phyloP scores from a whole-genome alignment of 2,329 filamentous ascomycete genomes.

The Talaromyces sp. region DNA sequence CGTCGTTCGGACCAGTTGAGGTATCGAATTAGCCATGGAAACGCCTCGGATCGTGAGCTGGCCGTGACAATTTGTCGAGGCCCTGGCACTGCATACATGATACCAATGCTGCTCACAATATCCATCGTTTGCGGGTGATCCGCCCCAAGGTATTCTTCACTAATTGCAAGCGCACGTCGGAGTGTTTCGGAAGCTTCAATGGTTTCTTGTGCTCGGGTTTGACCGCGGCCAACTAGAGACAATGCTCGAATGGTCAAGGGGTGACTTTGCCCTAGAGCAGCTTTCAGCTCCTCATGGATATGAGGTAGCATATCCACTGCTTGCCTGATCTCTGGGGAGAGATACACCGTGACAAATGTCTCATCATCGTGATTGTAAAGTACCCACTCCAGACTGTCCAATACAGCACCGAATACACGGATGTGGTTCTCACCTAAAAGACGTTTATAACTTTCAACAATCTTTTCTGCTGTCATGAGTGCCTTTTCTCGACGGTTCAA shows the following conservation, averaged over 20 bases:
- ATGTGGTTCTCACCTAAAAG: conserved; percentile 34
- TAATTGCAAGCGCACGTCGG: conserved; percentile 31
- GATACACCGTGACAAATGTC: conserved; percentile 9
- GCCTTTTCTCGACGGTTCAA: conserved; percentile 28
- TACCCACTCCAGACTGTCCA: conserved; percentile 29
- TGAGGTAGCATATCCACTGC: conserved; percentile 19
- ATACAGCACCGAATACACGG: conserved; percentile 19
- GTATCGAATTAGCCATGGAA: conserved; percentile 34
- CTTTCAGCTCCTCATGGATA: conserved; percentile 25
- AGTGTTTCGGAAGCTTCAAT: conserved; percentile 31
- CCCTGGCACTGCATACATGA: conserved; percentile 31
- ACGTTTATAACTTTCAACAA: conserved; percentile 22
- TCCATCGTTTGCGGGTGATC: conserved; percentile 31
- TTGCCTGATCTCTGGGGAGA: conserved; percentile 17
- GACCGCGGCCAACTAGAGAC: conserved; percentile 24
- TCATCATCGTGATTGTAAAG: conserved; percentile 22
- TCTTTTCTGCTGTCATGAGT: conserved; percentile 24
- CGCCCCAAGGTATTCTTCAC: conserved; percentile 29
- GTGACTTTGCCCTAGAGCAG: conserved; percentile 24
- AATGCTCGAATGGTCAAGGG: conserved; percentile 29
- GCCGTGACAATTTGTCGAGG: background rate
- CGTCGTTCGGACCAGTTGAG: conserved; percentile 29
- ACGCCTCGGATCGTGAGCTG: conserved; percentile 19
- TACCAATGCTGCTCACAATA: conserved; percentile 31
- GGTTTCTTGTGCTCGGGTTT: conserved; percentile 21